Evolutionary conservation across 306 rosid species (phyloP), one percentile per base, ranked within the genome.

Genomic region (Vigna radiata): DNA sequence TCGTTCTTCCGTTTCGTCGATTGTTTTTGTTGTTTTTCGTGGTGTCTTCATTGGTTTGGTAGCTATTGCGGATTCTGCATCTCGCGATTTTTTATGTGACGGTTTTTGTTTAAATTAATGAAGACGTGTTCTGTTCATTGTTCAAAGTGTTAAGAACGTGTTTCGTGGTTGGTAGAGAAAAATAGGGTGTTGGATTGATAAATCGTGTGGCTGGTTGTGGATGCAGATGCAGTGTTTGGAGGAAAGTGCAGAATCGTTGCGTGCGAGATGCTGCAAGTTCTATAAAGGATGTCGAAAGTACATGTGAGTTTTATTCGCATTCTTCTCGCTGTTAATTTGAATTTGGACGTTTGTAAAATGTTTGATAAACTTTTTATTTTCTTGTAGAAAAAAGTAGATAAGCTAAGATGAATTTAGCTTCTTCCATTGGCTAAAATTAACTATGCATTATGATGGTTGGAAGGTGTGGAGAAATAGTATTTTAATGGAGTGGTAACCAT

Each of bases 271-370:
- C 84, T 69, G 75, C 48, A 96, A 84, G 82, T 87, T 92, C 83
- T 87, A 85, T 82, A 96, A 96, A 91, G 99, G 93, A 86, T 89
- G 93, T 72, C 86, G 98, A 81, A 96, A 93, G 78, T 96, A 96
- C 73, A 88, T 94, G 99, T 92, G 84, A 6, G 87, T 55, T 78
- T 80, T 62, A 27, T 31, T 50, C 23, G 8, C 60, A 4, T 37
- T 9, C 25, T 54, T 68, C 23, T 10, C 54, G 2, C 53, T 61
- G 43, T 75, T 69, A 5, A 49, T 31, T 71, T n/a, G 0, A 58
- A 17, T 64, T 82, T 61, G 3, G 67, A 31, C n/a, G 43, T 10
- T 2, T 27, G 1, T 29, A 29, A 2, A 12, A 55, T 55, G 33
- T 55, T 21, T 21, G 16, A 19, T 21, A 23, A 10, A 21, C 16